Percentiles rank a stretch among this genome's conserved stretches.
These are phyloP conservation scores for Takakia lepidozioides DNA, from an alignment of 225 moss, liverwort and hornwort species.

Conservation along the genomic window DNA sequence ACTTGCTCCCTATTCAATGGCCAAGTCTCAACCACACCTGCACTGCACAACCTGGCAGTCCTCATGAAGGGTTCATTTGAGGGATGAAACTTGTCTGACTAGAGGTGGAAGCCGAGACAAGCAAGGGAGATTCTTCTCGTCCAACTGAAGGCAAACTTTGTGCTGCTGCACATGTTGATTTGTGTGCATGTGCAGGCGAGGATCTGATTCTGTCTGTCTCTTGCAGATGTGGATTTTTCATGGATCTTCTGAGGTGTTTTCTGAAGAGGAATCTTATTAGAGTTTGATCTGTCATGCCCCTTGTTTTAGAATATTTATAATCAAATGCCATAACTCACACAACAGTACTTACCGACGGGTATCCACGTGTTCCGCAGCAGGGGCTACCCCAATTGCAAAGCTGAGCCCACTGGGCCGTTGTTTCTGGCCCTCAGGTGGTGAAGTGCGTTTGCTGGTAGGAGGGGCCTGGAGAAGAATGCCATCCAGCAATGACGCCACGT, in stretches of 20 bases:
- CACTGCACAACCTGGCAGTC: conserved; percentile 42
- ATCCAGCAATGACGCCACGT: conserved; percentile 42
- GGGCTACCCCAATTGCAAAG: conserved; percentile 70
- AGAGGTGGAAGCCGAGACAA: background rate
- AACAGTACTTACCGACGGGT: conserved; percentile 40
- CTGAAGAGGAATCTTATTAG: too few species aligned
- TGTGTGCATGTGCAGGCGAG: too few species aligned
- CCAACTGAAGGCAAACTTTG: background rate
- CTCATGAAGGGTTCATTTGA: background rate
- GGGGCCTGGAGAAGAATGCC: conserved; percentile 44
- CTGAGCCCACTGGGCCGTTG: conserved; percentile 72
- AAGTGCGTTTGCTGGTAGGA: conserved; percentile 10
- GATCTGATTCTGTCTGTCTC: too few species aligned
- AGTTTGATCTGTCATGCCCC: too few species aligned
- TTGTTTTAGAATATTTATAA: too few species aligned
- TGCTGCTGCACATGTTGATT: too few species aligned
- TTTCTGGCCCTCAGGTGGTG: conserved; percentile 21
- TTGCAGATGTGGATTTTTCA: too few species aligned
- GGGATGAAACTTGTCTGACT: background rate
- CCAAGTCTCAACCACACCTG: conserved; percentile 53
- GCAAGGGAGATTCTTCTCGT: background rate
- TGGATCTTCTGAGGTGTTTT: too few species aligned
- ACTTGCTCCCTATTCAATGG: conserved; percentile 24
- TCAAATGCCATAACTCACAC: too few species aligned
- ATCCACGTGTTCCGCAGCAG: conserved; percentile 16